phyloP scores from a whole-genome alignment of 495 filamentous ascomycete genomes.

The Durotheca rogersii region DNA sequence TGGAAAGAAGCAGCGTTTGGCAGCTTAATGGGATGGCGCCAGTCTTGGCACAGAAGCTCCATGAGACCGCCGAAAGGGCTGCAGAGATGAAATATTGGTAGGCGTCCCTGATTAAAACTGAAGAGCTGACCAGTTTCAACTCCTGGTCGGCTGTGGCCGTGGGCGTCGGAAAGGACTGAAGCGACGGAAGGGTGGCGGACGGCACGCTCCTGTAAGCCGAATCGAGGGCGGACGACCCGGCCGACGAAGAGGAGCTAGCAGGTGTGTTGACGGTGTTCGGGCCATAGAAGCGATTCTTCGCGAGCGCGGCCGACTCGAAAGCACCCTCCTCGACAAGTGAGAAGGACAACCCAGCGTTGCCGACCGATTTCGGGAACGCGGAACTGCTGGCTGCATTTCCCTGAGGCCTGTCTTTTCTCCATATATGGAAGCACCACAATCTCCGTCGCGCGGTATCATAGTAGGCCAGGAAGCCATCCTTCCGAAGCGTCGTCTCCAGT shows the following conservation, averaged over 20 bases:
- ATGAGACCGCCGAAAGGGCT: constrained; percentile 45
- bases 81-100: constrained; percentile 50
- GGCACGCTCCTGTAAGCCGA: constrained; percentile 39
- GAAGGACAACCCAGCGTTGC: constrained; percentile 43
- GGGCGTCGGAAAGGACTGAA: constrained; percentile 22
- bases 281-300: constrained; percentile 40
- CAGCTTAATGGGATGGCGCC: constrained; percentile 48
- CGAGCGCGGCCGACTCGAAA: constrained; percentile 48
- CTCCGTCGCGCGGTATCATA: constrained; percentile 49
- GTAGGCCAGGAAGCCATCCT: constrained; percentile 52
- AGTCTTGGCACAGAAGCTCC: constrained; percentile 42
- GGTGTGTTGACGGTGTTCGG: constrained; percentile 47
- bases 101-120: constrained; percentile 33
- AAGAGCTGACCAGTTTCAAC: constrained; percentile 11
- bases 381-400: constrained; percentile 32
- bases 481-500: constrained; percentile 49
- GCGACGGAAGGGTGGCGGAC: constrained; percentile 27
- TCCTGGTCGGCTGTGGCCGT: constrained; percentile 23
- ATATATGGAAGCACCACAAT: constrained; percentile 53
- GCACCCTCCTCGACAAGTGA: constrained; percentile 44
- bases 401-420: constrained; percentile 33
- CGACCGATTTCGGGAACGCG: constrained; percentile 37
- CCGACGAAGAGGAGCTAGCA: constrained; percentile 50
- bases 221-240: constrained; percentile 44
- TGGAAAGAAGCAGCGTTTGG: constrained; percentile 42